Conservation (phyloP, 257 asterid species). For the Schizonepeta tenuifolia region DNA sequence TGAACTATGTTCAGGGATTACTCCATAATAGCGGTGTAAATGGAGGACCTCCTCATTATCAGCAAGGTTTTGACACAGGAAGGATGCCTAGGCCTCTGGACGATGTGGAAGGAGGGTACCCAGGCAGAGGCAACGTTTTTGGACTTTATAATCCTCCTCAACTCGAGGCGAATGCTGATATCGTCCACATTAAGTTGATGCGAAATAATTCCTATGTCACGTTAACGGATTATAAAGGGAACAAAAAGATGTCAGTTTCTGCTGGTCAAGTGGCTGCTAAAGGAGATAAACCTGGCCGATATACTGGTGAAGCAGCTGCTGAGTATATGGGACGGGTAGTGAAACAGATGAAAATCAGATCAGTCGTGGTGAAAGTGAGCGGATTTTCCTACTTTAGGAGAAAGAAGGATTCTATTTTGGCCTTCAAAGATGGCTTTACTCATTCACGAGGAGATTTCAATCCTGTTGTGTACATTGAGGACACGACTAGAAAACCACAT, state of each 20-base stretch:
- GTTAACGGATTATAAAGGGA: slow-evolving; percentile 80
- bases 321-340: slow-evolving; percentile 81
- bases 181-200: slow-evolving; percentile 84
- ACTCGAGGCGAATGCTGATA: slow-evolving; percentile 75
- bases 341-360: slow-evolving; percentile 63
- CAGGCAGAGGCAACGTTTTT: slow-evolving; percentile 14
- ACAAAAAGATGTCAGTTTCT: slow-evolving; percentile 66
- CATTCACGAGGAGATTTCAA: slow-evolving; percentile 64
- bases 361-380: slow-evolving; percentile 86
- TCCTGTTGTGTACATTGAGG: slow-evolving; percentile 83
- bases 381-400: slow-evolving; percentile 73
- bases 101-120: slow-evolving; percentile 16
- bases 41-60: slow-evolving; percentile 17
- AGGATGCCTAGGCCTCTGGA: background rate
- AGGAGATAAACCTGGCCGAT: slow-evolving; percentile 68
- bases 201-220: slow-evolving; percentile 84
- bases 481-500: slow-evolving; percentile 83
- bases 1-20: slow-evolving; percentile 29
- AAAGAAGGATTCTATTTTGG: slow-evolving; percentile 74
- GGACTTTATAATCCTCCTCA: slow-evolving; percentile 28
- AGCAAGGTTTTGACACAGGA: background rate
- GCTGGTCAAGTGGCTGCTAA: slow-evolving; percentile 75
- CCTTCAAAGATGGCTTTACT: slow-evolving; percentile 82
- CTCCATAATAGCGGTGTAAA: slow-evolving; percentile 7
- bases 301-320: slow-evolving; percentile 81